A percentile compares a stretch with the other conserved stretches of the same genome.
These are phyloP conservation scores for Trichoderma gracile DNA, from an alignment of 2,329 filamentous ascomycete species.

Conservation along the genomic window DNA sequence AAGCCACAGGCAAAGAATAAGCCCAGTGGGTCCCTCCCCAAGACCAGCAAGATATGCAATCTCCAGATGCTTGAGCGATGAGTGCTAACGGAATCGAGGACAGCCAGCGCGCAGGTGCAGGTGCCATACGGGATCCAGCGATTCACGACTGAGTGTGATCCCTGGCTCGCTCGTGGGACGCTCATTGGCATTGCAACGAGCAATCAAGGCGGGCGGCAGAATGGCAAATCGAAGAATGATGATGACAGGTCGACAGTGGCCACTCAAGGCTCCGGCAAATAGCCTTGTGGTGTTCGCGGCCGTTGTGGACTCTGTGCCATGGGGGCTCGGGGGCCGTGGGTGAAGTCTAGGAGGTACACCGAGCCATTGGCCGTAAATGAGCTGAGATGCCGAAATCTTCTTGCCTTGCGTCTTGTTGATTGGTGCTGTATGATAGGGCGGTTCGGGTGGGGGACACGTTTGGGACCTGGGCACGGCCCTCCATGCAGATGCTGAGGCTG, in stretches of 20 bases:
- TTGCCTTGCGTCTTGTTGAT: neutral
- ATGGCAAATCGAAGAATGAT: neutral
- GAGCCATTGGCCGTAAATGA: neutral
- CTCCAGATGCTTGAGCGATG: neutral
- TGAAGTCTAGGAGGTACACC: neutral
- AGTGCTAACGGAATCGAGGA: conserved; percentile 6
- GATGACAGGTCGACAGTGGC: conserved; percentile 23
- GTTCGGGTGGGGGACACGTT: too few relatives aligned
- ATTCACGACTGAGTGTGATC: conserved; percentile 16
- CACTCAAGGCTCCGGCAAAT: conserved; percentile 22
- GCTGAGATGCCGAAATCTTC: neutral
- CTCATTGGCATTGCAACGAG: conserved; percentile 15
- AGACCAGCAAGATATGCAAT: conserved; percentile 8
- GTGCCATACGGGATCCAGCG: conserved; percentile 22
- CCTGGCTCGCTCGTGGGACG: conserved; percentile 15
- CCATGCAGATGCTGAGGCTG: neutral
- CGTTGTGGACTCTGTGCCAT: neutral
- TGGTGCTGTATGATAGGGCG: neutral
- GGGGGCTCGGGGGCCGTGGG: neutral
- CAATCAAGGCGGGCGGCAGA: neutral
- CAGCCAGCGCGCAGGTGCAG: conserved; percentile 8
- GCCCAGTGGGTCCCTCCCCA: conserved; percentile 3
- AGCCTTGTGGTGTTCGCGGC: neutral
- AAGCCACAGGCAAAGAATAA: conserved; percentile 1
- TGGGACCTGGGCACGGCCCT: neutral